These are phyloP conservation scores for Tolypocladium inflatum DNA, from an alignment of 2,329 filamentous ascomycete species.

Conservation along the genomic window DNA sequence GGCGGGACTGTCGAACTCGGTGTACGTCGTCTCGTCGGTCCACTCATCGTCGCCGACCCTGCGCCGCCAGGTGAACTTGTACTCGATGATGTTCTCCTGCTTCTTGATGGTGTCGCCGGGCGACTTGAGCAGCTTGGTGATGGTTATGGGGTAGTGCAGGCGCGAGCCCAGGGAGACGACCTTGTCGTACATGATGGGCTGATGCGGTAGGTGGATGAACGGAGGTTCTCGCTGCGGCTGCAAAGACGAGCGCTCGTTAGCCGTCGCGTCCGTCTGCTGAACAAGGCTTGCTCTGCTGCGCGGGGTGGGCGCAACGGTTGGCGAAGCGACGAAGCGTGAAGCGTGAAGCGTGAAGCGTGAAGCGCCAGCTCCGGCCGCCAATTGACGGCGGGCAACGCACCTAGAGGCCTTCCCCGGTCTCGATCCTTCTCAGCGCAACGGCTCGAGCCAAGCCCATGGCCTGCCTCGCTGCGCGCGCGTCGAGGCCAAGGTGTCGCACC, in stretches of 20 bases:
- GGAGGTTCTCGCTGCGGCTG: neutral
- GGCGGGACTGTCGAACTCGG: conserved; percentile 72
- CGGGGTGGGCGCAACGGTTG: neutral
- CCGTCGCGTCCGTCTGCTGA: neutral
- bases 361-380: neutral
- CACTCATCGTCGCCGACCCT: conserved; percentile 59
- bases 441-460: conserved; percentile 25
- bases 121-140: conserved; percentile 73
- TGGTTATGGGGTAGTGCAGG: conserved; percentile 87
- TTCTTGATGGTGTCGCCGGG: conserved; percentile 67
- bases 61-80: conserved; percentile 74
- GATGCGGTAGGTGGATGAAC: neutral
- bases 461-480: conserved; percentile 8
- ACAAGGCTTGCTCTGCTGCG: neutral
- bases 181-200: conserved; percentile 26
- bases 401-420: conserved; percentile 19
- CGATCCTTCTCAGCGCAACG: conserved; percentile 17
- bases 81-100: conserved; percentile 72
- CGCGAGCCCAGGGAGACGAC: conserved; percentile 44
- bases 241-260: neutral
- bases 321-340: neutral
- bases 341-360: neutral
- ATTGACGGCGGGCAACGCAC: conserved; percentile 8
- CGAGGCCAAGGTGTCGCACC: neutral
- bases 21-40: conserved; percentile 56